Base-by-base conservation (phyloP, 805 yeast genomes). In the Lachancea cidri region DNA sequence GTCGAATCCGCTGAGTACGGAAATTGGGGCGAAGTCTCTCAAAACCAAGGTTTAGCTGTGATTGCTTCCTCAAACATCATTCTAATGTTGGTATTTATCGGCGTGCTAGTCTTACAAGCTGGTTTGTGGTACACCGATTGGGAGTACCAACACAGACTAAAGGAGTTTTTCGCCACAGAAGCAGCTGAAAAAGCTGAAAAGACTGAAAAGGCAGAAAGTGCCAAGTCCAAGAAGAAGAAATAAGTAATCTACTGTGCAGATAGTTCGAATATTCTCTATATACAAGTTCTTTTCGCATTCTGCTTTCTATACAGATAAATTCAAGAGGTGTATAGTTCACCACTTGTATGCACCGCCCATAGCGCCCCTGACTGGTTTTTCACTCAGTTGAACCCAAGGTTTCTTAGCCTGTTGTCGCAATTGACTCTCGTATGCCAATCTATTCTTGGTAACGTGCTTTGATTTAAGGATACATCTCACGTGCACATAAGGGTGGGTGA, bases 11-110 rank as follows among this genome's bases (percentile, higher is more conserved):
- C 86, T 41, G 53, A 78, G 19, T 64, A 74, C 43, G 89, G 88
- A 33, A 71, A 78, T 45, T 91, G 98, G 98, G 98, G 96, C 50
- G 98, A 91, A 38, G 95, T 93, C 38, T 86, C 85, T 55, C 79
- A 76, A 60, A 72, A 72, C 46, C 86, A 95, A 17, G 98, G 98
- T 22, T 66, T 91, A 55, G 86, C 86, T 49, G 96, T 93, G 30
- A 77, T 93, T 56, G 96, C 93, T 31, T 97, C 98, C 4, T 81
- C 93, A 20, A 82, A 83, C 64, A 74, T 83, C 29, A 81, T 91
- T 71, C 71, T 86, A 50, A 77, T 84, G 6, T 61, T 86, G 40
- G 70, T 84, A 14, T 68, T 89, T 39, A 58, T 77, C 17, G 97
- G 96, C 49, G 84, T 88, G n/a, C 65, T 88, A 33, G 71, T 85